Evolutionary conservation across 1,284 basidiomycete genomes (phyloP).

Genomic region (Ceratobasidium sp.): DNA sequence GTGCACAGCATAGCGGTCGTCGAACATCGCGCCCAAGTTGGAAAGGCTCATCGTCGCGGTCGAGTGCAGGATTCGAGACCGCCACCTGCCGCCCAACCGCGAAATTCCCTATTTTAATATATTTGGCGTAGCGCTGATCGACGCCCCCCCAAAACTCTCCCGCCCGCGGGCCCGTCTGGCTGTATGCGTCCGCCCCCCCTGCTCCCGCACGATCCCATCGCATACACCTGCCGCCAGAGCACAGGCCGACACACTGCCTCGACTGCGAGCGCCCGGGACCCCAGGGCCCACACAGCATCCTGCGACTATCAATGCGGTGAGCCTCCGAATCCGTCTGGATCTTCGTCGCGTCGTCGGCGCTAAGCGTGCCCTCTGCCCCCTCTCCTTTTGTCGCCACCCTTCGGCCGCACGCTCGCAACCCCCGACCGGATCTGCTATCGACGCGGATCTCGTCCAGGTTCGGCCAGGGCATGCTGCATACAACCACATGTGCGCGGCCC

Average conservation of each 20-base stretch:
- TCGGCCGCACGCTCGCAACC: not conserved
- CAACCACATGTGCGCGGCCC: constrained; percentile 1
- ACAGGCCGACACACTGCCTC: constrained; percentile 19
- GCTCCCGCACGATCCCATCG: not conserved
- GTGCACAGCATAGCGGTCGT: constrained; percentile 36
- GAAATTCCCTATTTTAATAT: not conserved
- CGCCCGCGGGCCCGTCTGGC: not conserved
- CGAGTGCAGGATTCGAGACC: constrained; percentile 9
- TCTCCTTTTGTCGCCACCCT: not conserved
- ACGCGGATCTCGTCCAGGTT: constrained; percentile 7
- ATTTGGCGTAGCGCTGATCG: constrained; percentile 1
- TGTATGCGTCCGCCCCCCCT: not conserved
- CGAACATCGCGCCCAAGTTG: constrained; percentile 17
- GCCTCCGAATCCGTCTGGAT: constrained; percentile 4
- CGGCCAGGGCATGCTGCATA: not conserved
- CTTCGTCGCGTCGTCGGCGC: constrained; percentile 27
- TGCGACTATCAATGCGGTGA: constrained; percentile 20
- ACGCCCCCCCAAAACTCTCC: not conserved
- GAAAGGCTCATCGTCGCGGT: constrained; percentile 26
- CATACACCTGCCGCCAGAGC: not conserved
- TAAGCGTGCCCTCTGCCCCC: constrained; percentile 14
- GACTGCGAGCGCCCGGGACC: constrained; percentile 1
- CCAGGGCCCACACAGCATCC: constrained; percentile 4
- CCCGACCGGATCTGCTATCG: constrained; percentile 10
- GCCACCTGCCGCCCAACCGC: not conserved